phyloP scores from a whole-genome alignment of 148 eudicot species.

The Cornus suecica region DNA sequence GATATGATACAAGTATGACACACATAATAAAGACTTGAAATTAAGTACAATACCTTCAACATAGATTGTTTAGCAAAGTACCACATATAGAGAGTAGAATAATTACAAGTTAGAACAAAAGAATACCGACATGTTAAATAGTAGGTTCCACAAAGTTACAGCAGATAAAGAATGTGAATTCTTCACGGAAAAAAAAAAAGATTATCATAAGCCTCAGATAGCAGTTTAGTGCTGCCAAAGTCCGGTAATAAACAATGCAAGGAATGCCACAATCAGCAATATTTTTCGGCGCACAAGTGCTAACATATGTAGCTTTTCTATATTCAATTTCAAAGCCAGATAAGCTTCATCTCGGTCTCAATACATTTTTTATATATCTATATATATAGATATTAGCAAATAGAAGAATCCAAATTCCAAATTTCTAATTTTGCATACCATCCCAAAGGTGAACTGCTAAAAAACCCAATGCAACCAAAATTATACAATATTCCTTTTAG shows the following conservation, averaged over 20 bases:
- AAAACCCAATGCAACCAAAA: constrained; percentile 1
- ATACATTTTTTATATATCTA: too few relatives aligned
- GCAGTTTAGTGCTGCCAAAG: background rate
- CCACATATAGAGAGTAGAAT: background rate
- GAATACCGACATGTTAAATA: background rate
- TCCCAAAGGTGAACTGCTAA: background rate
- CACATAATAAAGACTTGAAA: background rate
- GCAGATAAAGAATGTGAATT: too few relatives aligned
- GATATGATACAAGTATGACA: too few relatives aligned
- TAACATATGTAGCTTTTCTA: background rate
- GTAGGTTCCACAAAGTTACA: background rate
- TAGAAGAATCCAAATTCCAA: background rate
- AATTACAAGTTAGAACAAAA: too few relatives aligned
- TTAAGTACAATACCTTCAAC: background rate
- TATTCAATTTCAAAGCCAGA: background rate
- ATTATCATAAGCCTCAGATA: background rate
- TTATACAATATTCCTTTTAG: background rate
- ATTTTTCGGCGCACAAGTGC: background rate
- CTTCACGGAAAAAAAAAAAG: background rate
- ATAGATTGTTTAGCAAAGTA: background rate
- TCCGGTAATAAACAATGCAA: background rate
- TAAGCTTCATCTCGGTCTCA: background rate
- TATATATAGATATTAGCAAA: background rate
- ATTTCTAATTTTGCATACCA: background rate
- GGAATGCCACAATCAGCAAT: background rate